Base-by-base conservation (phyloP, 2,329 filamentous ascomycete genomes). In the Elsinoe necatrix region DNA sequence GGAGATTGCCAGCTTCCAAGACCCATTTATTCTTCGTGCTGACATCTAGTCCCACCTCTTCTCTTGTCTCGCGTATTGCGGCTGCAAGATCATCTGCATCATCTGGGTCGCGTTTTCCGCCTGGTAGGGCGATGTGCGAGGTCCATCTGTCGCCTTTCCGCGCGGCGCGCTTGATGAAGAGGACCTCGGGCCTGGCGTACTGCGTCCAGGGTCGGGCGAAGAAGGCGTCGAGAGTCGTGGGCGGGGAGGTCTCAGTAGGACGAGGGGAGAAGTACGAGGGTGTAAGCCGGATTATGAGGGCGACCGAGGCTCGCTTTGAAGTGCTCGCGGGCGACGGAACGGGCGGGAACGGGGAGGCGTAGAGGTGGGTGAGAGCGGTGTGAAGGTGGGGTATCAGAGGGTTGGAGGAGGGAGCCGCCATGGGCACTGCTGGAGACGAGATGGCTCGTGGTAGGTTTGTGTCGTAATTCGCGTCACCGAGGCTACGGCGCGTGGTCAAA, bases 111-210 rank as follows among this genome's bases (percentile, higher is more conserved):
- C 82, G 72, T 64, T 83, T 84, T 1, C 84, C 84, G 20, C 84
- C 84, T 0, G 84, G 84, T 3, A 87, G 69, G 0, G 84, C 84
- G 57, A 86, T 79, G 71, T 87, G 84, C 2, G 80, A 79, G 1
- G 82, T 85, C 84, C 84, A 87, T 57, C 83, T 74, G 67, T 87
- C 84, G 6, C 83, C 83, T 56, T 77, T 74, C 35, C 84, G 74
- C 3, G 82, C 77, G 2, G 84, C 80, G 45, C 84, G 74, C 66
- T 87, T 87, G 67, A 87, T 87, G 67, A 87, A 86, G 2, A 87
- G 73, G n/a, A 83, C 73, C 67, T 87, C 84, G 0, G 84, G 80
- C 59, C 84, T 80, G 21, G 83, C 83, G 66, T 84, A 71, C 61
- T 79, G 76, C 5, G 85, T 82, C 84, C 84, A 87, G 14, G 76